Conservation (phyloP, 2,329 filamentous ascomycete species). For the Trichothecium sympodiale region DNA sequence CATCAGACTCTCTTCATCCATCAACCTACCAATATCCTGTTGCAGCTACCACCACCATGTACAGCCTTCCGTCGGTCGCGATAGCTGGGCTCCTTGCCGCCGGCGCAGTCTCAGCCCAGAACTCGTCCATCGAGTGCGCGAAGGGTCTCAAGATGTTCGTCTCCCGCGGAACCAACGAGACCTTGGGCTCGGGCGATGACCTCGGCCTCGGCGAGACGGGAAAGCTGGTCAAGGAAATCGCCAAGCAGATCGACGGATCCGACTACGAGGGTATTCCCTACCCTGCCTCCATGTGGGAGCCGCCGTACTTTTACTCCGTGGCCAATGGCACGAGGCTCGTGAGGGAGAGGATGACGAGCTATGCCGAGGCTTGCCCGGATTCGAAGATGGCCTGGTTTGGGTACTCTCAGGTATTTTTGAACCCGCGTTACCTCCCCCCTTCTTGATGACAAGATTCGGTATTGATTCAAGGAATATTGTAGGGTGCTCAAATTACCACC, state of each 20-base stretch:
- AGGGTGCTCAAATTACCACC: slow-evolving; percentile 13
- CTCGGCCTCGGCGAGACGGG: slow-evolving; percentile 2
- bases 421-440: too few relatives aligned
- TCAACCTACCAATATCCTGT: too few relatives aligned
- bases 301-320: slow-evolving; percentile 2
- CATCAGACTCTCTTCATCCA: too few relatives aligned
- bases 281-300: not conserved
- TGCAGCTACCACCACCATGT: too few relatives aligned
- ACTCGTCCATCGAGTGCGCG: not conserved
- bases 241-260: not conserved
- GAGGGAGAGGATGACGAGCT: slow-evolving; percentile 1
- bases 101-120: not conserved
- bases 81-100: not conserved
- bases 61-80: not conserved
- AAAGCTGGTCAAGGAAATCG: not conserved
- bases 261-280: slow-evolving; percentile 1
- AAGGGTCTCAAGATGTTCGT: slow-evolving; percentile 3
- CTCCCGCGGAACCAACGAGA: slow-evolving; percentile 2
- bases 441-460: not conserved
- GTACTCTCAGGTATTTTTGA: slow-evolving; percentile 4
- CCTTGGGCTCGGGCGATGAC: not conserved
- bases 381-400: slow-evolving; percentile 4
- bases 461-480: not conserved
- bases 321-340: slow-evolving; percentile 2
- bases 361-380: slow-evolving; percentile 2